Base-by-base conservation (phyloP, 2,329 filamentous ascomycete species). In the Hyphodiscus sp. region DNA sequence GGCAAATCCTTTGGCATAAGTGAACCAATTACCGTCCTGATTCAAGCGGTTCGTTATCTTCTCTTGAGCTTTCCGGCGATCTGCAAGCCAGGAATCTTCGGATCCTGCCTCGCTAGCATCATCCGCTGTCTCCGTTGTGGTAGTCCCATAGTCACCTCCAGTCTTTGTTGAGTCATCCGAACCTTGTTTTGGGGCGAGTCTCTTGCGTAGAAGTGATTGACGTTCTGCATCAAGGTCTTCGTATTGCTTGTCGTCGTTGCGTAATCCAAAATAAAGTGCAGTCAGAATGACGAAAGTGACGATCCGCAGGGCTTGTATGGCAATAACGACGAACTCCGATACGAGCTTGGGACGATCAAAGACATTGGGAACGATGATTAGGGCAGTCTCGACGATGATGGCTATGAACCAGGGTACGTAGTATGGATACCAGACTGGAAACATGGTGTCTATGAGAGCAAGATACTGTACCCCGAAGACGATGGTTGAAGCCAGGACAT, bases 11-110 rank as follows among this genome's bases (percentile, higher is more conserved):
- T 86, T 89, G 26, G 85, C 75, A 64, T 94, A 94, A 44, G 81
- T 80, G 60, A 88, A 78, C 87, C 87, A 92, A 58, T 83, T 89
- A 1, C 88, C 88, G 54, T 86, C 81, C 58, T 86, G 81, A 65
- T 85, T 77, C n/a, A 91, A 75, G 2, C 85, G 80, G 68, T 89
- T 85, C 57, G 82, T 74, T 73, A 81, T 85, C 58, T 71, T 78
- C 68, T 77, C 83, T 66, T 73, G 79, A 47, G 71, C 78, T 65
- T 75, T 74, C 42, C 78, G 74, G 63, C 79, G 73, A 47, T 69
- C 74, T 54, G 71, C 77, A 65, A 76, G 78, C 76, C 73, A 85
- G 44, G 77, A 63, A 70, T 81, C 66, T 61, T 86, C 81, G 1
- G 73, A 69, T 16, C 66, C 68, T 50, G 71, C 70, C 49, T 69